Conservation (phyloP, 148 eudicot genomes). For the Chenopodium album region DNA sequence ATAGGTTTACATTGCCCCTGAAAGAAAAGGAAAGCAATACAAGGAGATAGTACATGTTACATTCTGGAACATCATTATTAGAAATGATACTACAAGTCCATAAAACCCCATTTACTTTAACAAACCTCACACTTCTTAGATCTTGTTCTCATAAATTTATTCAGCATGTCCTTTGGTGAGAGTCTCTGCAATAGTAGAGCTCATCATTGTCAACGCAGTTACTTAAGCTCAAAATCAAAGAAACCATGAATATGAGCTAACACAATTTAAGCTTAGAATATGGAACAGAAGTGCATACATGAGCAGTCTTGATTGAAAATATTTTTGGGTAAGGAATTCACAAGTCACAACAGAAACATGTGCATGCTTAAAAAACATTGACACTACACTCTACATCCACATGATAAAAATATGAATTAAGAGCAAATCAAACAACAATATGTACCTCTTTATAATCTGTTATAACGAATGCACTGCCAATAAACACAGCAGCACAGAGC, state of each 20-base stretch:
- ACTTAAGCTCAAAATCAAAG: neutral
- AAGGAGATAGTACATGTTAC: constrained; percentile 7
- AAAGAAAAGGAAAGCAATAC: constrained; percentile 15
- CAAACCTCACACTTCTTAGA: constrained; percentile 52
- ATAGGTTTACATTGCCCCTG: constrained; percentile 42
- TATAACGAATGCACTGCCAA: constrained; percentile 41
- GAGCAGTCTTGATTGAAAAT: neutral
- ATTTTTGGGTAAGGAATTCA: neutral
- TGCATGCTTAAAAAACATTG: neutral
- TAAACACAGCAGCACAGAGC: constrained; percentile 44
- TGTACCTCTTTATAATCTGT: constrained; percentile 49
- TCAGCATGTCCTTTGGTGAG: constrained; percentile 28
- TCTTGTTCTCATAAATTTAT: constrained; percentile 25
- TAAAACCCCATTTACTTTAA: neutral
- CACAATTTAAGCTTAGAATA: neutral
- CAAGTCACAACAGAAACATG: neutral
- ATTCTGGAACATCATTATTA: neutral
- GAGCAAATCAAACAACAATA: constrained; percentile 2
- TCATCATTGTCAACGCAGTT: neutral
- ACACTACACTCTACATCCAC: neutral
- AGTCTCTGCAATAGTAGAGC: constrained; percentile 35
- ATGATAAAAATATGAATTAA: neutral
- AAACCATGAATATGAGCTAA: neutral
- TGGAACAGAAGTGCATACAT: neutral
- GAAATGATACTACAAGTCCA: neutral